Base-by-base conservation (phyloP, 2,329 filamentous ascomycete genomes). In the Colletotrichum plurivorum region DNA sequence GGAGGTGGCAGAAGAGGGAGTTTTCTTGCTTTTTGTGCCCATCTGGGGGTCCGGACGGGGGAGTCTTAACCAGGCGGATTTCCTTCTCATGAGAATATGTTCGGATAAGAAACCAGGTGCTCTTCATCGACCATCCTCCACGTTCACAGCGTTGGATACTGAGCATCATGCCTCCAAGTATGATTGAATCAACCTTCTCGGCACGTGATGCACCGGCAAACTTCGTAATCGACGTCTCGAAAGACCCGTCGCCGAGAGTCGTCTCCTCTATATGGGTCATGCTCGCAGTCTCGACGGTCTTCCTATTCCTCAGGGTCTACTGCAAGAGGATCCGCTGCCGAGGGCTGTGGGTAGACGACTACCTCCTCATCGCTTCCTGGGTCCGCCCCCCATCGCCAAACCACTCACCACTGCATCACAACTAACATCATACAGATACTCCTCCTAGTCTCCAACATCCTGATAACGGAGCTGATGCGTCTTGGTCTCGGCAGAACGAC, bases 291-390 rank as follows among this genome's bases (percentile, higher is more conserved):
- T 62, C 65, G 10, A 63, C 65, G 0, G 13, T 64, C 4, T 71
- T 73, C 31, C 45, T 75, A 2, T 58, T 59, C 36, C 66, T 73
- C 7, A 67, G 74, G 20, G 51, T 75, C 5, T 75, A 74, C 25
- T 75, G 71, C 70, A 75, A 73, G 27, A 45, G 65, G 5, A 67
- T 66, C 27, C 62, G 69, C 10, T 59, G 62, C 2, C 56, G 71
- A 9, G 53, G 56, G 6, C 53, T 75, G 5, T 74, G 73, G 71
- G 72, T 67, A 62, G 73, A 76, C 46, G 74, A 75, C 69, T 71
- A 70, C n/a, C 51, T 74, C 8, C 61, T 76, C 13, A 58, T 71
- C 18, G 36, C 67, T 1, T 69, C 72, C 2, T 75, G 73, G 73
- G 55, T 65, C 12, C 15, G 16, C 2, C 5, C 8, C 15, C 20